A percentile compares a stretch with the other conserved stretches of the same genome.
Evolutionary conservation across 257 asterid species (phyloP).

Genomic region (Nyctanthes arbortristis): DNA sequence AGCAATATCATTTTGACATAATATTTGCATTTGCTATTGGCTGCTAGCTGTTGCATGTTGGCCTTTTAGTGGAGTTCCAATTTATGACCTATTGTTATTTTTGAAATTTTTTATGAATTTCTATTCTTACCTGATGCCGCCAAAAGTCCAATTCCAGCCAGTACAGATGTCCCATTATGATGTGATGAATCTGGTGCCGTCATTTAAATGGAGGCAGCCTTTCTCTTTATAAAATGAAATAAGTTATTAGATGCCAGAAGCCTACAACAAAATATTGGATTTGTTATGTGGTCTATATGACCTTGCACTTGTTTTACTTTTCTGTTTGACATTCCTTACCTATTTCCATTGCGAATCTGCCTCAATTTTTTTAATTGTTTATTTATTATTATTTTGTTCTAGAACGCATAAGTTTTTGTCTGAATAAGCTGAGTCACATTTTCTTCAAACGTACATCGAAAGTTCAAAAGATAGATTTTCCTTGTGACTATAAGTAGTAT

Average conservation of each 20-base stretch:
- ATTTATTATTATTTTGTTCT: too few species aligned
- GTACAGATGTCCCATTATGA: not conserved
- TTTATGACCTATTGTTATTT: not conserved
- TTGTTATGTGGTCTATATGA: not conserved
- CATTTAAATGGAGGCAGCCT: not conserved
- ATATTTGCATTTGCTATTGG: slow-evolving; percentile 3
- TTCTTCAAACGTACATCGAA: not conserved
- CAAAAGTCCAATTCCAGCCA: not conserved
- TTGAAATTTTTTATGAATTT: not conserved
- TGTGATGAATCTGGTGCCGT: not conserved
- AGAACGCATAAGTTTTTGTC: not conserved
- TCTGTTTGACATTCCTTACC: not conserved
- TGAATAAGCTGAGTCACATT: not conserved
- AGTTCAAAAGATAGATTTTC: not conserved
- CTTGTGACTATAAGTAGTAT: too few species aligned
- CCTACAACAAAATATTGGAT: not conserved
- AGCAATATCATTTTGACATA: not conserved
- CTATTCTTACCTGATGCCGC: not conserved
- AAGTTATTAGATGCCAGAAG: not conserved
- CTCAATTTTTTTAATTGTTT: not conserved
- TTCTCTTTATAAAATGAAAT: not conserved
- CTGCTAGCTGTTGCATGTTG: not conserved
- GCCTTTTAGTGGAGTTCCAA: not conserved
- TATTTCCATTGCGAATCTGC: not conserved
- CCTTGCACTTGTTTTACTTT: not conserved